Conservation (phyloP, 169 alveolate genomes). For the Perkinsus olseni region DNA sequence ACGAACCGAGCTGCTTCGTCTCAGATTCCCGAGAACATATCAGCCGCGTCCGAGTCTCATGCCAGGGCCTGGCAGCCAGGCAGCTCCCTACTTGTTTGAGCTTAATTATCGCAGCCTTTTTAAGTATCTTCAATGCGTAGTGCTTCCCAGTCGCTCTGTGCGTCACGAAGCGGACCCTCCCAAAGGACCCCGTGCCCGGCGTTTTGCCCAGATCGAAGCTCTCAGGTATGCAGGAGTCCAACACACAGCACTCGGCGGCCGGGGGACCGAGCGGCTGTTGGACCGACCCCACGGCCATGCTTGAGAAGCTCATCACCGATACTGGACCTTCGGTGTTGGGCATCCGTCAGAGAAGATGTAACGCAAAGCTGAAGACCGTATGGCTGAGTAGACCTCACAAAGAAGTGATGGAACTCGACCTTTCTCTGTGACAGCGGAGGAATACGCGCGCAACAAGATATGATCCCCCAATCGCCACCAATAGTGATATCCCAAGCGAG, state of each 20-base stretch:
- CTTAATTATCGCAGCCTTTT: conserved; percentile 57
- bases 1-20: too few relatives aligned
- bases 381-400: too few relatives aligned
- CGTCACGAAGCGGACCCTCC: conserved; percentile 64
- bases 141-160: conserved; percentile 21
- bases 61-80: conserved; percentile 22
- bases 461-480: too few relatives aligned
- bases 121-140: conserved; percentile 63
- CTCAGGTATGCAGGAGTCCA: background rate
- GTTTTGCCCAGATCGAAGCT: conserved; percentile 4
- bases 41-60: background rate
- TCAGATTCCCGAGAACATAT: too few relatives aligned
- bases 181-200: conserved; percentile 66
- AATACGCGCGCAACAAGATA: too few relatives aligned
- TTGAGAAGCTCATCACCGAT: background rate
- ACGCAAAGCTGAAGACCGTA: too few relatives aligned
- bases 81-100: conserved; percentile 57
- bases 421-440: too few relatives aligned
- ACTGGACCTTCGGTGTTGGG: background rate
- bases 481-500: too few relatives aligned
- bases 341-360: background rate
- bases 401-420: too few relatives aligned
- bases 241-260: background rate
- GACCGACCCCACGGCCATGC: background rate
- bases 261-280: background rate